phyloP scores from a whole-genome alignment of 192 early-diverging fungal species.

The Coemansia sp. region DNA sequence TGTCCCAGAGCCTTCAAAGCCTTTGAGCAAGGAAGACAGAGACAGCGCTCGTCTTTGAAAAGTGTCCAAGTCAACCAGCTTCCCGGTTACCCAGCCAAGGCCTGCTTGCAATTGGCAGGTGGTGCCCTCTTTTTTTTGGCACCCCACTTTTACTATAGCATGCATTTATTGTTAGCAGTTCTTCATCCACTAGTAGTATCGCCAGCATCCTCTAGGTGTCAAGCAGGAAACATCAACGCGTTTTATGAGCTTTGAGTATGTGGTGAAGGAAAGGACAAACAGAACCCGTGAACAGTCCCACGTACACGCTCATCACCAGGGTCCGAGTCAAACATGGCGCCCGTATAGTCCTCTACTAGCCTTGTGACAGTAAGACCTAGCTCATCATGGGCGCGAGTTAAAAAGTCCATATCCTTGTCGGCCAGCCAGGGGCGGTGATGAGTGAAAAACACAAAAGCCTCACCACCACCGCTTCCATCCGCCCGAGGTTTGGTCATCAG shows the following conservation, averaged over 20 bases:
- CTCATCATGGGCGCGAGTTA: conserved; percentile 66
- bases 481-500: conserved; percentile 51
- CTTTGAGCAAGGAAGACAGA: too few species aligned
- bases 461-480: conserved; percentile 33
- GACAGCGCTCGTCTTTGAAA: too few species aligned
- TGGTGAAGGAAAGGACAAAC: conserved; percentile 28
- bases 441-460: conserved; percentile 76
- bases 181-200: not conserved
- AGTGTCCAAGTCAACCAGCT: too few species aligned
- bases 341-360: conserved; percentile 65
- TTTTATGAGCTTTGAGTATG: not conserved
- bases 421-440: conserved; percentile 81
- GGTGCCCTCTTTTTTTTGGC: too few species aligned
- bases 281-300: conserved; percentile 78
- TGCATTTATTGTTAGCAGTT: not conserved
- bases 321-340: conserved; percentile 88
- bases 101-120: too few species aligned
- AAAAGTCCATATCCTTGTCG: conserved; percentile 78
- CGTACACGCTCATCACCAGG: conserved; percentile 73
- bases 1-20: too few species aligned
- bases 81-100: too few species aligned
- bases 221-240: not conserved
- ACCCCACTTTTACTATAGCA: too few species aligned
- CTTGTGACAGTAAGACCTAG: conserved; percentile 69
- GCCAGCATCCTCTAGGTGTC: not conserved